Evolutionary conservation across 306 rosid species (phyloP), one percentile per base, ranked within the genome.

Genomic region (Medicago lupulina): DNA sequence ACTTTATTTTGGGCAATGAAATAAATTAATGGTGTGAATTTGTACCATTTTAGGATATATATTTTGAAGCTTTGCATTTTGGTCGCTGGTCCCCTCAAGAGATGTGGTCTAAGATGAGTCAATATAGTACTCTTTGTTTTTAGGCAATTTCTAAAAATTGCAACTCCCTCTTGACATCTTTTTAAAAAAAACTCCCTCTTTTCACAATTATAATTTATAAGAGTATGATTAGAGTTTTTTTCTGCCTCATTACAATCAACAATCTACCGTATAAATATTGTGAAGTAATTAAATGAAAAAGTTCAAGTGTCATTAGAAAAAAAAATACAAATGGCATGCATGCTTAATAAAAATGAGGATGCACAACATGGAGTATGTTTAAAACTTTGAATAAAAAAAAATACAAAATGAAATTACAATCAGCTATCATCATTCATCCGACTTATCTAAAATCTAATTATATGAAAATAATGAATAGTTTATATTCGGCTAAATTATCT

Each of bases 11-110:
- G 5, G 5, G 4, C 13, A 47, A 21, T 21, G 11, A 8, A 0
- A 46, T 1, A n/a, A 49, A 49, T 28, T 4, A 2, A 0, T 60
- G 67, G 72, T 40, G 2, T 39, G 2, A 67, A 9, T 49, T 75
- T 68, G 18, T 7, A 50, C 9, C 21, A 50, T 39, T 69, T 69
- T 60, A 36, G 18, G 73, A 4, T 31, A 34, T 9, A 9, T 1
- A 40, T 39, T 21, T 23, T 60, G 60, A 49, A 8, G 51, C 2
- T 47, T 59, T 10, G 73, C 76, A 60, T 49, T 67, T 4, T 60
- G 16, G 5, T 75, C 76, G 76, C 75, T 16, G 84, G 3, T 71
- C 76, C 76, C 36, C 13, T 36, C 76, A 50, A 2, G 2, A n/a
- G 11, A 1, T 4, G 28, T 50, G 74, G 47, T 70, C 16, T 15